Percentiles rank a stretch among this genome's conserved stretches.
Conservation (phyloP, 306 rosid species). For the Potentilla sterilis region DNA sequence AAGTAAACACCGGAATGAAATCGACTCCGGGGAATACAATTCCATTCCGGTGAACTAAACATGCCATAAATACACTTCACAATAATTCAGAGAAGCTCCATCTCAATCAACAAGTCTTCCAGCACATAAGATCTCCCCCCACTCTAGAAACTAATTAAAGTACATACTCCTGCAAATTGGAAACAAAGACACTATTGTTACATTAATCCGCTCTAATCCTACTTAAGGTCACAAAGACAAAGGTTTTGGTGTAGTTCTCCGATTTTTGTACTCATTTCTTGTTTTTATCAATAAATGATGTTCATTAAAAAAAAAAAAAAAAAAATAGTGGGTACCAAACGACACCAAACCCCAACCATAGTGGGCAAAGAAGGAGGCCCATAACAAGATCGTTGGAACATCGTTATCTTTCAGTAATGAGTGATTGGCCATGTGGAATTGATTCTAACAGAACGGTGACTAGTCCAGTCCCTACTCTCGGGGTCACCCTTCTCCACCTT, state of each 20-base stretch:
- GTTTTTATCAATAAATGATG: too few species aligned
- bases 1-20: too few species aligned
- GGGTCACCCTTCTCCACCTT: neutral
- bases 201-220: neutral
- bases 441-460: neutral
- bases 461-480: neutral
- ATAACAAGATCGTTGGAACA: neutral
- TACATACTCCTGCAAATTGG: too few species aligned
- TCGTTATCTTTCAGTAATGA: constrained; percentile 3
- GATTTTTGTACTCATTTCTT: too few species aligned
- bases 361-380: neutral
- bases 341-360: neutral
- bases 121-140: neutral
- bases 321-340: constrained; percentile 2
- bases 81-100: neutral
- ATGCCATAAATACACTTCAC: neutral
- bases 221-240: neutral
- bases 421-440: neutral
- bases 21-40: too few species aligned
- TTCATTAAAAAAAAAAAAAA: too few species aligned
- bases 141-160: neutral
- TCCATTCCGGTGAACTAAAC: too few species aligned
- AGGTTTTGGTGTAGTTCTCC: too few species aligned
- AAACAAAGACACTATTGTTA: neutral
- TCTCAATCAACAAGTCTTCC: neutral